A percentile compares a stretch with the other conserved stretches of the same genome.
phyloP scores from a whole-genome alignment of 1,139 yeast species.

The Geotrichum reessii region DNA sequence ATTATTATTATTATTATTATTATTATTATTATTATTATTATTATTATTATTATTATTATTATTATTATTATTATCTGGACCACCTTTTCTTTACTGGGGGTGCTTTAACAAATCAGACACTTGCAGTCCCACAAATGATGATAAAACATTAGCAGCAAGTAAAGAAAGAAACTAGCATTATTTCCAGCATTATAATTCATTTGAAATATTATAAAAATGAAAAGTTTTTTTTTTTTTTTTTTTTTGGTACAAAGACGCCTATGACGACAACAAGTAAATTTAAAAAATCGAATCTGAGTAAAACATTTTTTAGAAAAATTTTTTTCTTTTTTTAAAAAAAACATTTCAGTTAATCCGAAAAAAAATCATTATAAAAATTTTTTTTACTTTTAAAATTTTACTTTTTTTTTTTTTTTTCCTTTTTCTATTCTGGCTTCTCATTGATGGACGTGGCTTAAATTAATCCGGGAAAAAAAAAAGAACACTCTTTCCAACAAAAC shows the following conservation, averaged over 20 bases:
- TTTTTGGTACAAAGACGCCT: not conserved
- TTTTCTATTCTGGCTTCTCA: not conserved
- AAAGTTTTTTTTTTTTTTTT: not conserved
- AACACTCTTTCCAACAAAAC: not conserved
- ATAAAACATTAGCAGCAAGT: not conserved
- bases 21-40: too few relatives aligned
- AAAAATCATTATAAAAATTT: not conserved
- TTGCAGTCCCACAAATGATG: not conserved
- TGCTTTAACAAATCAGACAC: not conserved
- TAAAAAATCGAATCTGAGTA: not conserved
- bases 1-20: too few relatives aligned
- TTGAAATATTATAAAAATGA: not conserved
- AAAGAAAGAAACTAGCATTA: not conserved
- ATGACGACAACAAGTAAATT: not conserved
- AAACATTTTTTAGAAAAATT: not conserved
- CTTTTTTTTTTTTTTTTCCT: not conserved
- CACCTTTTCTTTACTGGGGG: not conserved
- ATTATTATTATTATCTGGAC: not conserved
- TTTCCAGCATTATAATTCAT: not conserved
- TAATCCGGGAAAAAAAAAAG: not conserved
- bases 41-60: too few relatives aligned
- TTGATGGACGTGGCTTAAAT: not conserved
- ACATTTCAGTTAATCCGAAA: not conserved
- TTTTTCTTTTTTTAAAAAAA: not conserved
- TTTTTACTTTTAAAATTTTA: not conserved